Evolutionary conservation across 2,329 filamentous ascomycete species (phyloP).

Genomic region (Huntiella omanensis): DNA sequence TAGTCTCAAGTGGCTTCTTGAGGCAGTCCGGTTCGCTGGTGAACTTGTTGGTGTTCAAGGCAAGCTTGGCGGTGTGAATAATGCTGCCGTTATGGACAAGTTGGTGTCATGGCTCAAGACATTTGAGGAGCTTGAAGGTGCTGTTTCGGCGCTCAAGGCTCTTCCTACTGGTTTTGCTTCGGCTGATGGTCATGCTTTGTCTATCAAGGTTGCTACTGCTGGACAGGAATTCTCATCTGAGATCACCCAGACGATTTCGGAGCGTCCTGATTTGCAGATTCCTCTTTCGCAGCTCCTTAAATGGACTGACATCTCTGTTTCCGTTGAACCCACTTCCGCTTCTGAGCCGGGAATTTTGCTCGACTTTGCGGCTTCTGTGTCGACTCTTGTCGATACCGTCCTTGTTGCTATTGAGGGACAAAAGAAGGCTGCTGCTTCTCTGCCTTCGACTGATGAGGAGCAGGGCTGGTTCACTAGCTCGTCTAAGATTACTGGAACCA

Average conservation of each 20-base stretch:
- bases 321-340: slow-evolving; percentile 8
- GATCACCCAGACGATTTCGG: slow-evolving; percentile 22
- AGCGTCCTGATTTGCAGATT: slow-evolving; percentile 41
- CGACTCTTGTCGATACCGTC: slow-evolving; percentile 52
- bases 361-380: slow-evolving; percentile 37
- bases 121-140: slow-evolving; percentile 25
- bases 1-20: slow-evolving; percentile 40
- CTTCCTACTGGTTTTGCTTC: slow-evolving; percentile 35
- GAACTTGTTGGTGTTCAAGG: slow-evolving; percentile 47
- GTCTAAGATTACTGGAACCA: slow-evolving; percentile 3
- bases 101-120: slow-evolving; percentile 31
- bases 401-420: slow-evolving; percentile 64
- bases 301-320: slow-evolving; percentile 33
- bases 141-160: slow-evolving; percentile 23
- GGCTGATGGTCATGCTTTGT: slow-evolving; percentile 18
- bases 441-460: slow-evolving; percentile 22
- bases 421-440: slow-evolving; percentile 31
- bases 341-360: slow-evolving; percentile 15
- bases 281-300: slow-evolving; percentile 44
- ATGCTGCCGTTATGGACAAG: slow-evolving; percentile 23
- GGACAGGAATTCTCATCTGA: slow-evolving; percentile 21
- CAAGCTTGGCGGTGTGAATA: slow-evolving; percentile 38
- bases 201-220: slow-evolving; percentile 19
- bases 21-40: slow-evolving; percentile 44
- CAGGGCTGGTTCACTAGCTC: slow-evolving; percentile 28